Evolutionary conservation across 805 yeast species (phyloP).

Genomic region (Metschnikowia reukaufii): DNA sequence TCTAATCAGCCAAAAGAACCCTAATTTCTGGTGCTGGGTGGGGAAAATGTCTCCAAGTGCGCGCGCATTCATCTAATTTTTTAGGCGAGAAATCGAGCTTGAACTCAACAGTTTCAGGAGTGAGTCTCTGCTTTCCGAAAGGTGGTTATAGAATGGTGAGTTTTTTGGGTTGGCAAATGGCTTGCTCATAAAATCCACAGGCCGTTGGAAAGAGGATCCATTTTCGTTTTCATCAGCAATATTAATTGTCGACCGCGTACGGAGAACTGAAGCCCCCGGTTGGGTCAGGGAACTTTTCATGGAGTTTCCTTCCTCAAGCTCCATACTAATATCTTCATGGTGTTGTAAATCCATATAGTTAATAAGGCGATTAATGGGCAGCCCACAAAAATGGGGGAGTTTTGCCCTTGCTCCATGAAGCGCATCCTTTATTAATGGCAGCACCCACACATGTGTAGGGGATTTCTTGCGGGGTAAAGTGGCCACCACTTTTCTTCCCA

Average conservation of each 20-base stretch:
- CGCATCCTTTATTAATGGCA: slow-evolving; percentile 14
- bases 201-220: slow-evolving; percentile 5
- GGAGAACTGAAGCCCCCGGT: slow-evolving; percentile 25
- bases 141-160: slow-evolving; percentile 7
- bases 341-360: slow-evolving; percentile 21
- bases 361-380: slow-evolving; percentile 21
- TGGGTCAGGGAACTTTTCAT: slow-evolving; percentile 22
- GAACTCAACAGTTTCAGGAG: slow-evolving; percentile 14
- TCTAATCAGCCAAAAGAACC: no score
- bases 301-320: slow-evolving; percentile 37
- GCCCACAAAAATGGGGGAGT: slow-evolving; percentile 23
- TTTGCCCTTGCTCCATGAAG: slow-evolving; percentile 9
- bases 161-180: slow-evolving; percentile 28
- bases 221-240: slow-evolving; percentile 21
- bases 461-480: neutral
- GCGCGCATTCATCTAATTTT: neutral
- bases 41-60: no score
- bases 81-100: slow-evolving; percentile 11
- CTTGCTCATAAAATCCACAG: slow-evolving; percentile 33
- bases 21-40: no score
- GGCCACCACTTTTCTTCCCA: slow-evolving; percentile 1
- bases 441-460: slow-evolving; percentile 1
- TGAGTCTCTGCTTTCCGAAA: slow-evolving; percentile 16
- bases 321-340: slow-evolving; percentile 24
- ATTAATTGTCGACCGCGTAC: slow-evolving; percentile 40